Base-by-base conservation (phyloP, 2,329 filamentous ascomycete genomes). In the Xylariaceae sp. region DNA sequence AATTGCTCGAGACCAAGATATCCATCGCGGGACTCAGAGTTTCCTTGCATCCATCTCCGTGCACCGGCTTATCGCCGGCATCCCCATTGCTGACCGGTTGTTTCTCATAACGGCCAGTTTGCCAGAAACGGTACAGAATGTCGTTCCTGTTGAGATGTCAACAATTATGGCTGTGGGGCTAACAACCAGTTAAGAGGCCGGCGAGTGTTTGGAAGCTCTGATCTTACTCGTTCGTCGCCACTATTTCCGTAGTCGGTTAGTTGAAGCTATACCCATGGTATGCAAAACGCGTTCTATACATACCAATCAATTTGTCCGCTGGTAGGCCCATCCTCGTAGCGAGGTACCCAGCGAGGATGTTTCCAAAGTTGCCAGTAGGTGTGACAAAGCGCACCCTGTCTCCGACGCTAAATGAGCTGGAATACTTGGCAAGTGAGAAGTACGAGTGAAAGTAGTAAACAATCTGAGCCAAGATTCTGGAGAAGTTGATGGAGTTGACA, bases 361-460 rank as follows among this genome's bases (percentile, higher is more conserved):
- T 90, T 54, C 94, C 64, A 42, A 99, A 99, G 76, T 99, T 97
- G 48, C 94, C 94, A 0, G 91, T 95, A 2, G 94, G 94, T 1
- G 95, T 90, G 9, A 95, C 88, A 63, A 91, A 95, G 52, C 91
- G 85, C 36, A 94, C 78, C 64, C 82, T 83, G 59, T 88, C 81
- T 58, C 79, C 81, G 19, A 85, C 62, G 50, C 82, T 78, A 68
- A 87, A 86, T 14, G 73, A 69, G 0, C 78, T 64, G 4, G 81
- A 81, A 44, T 78, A 75, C 65, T 76, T 80, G 53, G 76, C 78
- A 32, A 99, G 83, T 12, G 85, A 75, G 72, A 96, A 96, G 77
- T 97, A 97, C 11, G 94, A 85, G 70, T 94, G 79, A 76, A 96
- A 95, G 77, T 96, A 99, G 79, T 96, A 97, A 53, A 89, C 90